These are phyloP conservation scores for Voacanga thouarsii DNA, from an alignment of 257 asterid genomes.

Conservation along the genomic window DNA sequence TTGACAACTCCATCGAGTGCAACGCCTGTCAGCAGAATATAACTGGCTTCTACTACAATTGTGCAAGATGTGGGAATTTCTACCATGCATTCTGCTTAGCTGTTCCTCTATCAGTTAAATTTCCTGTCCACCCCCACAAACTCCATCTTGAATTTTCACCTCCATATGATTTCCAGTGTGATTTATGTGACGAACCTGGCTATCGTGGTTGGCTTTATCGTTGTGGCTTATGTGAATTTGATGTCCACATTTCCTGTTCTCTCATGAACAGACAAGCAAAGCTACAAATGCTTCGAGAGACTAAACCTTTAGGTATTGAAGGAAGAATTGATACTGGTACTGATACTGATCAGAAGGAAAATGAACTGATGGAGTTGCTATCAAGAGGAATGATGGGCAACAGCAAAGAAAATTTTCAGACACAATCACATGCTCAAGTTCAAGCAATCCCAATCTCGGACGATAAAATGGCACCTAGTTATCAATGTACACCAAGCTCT, in stretches of 20 bases:
- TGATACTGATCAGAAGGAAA: conserved; percentile 10
- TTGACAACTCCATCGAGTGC: conserved; percentile 17
- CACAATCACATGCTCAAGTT: conserved; percentile 14
- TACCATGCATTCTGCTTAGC: conserved; percentile 44
- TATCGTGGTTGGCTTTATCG: conserved; percentile 49
- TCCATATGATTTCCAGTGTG: conserved; percentile 52
- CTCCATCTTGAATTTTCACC: conserved; percentile 45
- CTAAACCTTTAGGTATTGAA: not conserved
- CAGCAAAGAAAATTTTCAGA: conserved; percentile 16
- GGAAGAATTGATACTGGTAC: conserved; percentile 4
- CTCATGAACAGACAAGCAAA: conserved; percentile 23
- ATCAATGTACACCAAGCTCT: conserved; percentile 10
- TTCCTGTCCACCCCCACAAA: conserved; percentile 40
- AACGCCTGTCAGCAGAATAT: conserved; percentile 38
- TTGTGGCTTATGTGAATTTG: conserved; percentile 47
- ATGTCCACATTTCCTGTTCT: conserved; percentile 52
- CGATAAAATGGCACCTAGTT: conserved; percentile 15
- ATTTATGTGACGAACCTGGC: conserved; percentile 37
- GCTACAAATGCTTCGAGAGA: conserved; percentile 3
- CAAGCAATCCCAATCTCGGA: conserved; percentile 25
- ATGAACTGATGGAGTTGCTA: conserved; percentile 41
- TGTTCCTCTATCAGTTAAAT: conserved; percentile 44
- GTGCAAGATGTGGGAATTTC: conserved; percentile 31
- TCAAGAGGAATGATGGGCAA: conserved; percentile 24
- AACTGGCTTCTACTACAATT: conserved; percentile 39